phyloP scores from a whole-genome alignment of 2,329 filamentous ascomycete species.

The Didymella glomerata region DNA sequence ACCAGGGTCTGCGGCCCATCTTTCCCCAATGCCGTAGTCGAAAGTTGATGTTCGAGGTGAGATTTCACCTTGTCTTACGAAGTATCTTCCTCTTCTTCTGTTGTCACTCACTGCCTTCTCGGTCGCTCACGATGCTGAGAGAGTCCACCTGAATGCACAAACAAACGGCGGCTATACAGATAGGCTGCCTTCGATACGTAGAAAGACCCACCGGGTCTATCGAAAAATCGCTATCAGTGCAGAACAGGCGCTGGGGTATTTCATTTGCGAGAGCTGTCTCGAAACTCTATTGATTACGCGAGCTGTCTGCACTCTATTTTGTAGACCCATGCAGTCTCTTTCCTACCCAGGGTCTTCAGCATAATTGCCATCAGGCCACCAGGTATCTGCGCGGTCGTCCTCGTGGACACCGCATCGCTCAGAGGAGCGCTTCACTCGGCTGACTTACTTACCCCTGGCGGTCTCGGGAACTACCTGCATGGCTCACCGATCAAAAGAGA shows the following conservation, averaged over 20 bases:
- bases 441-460: conserved; percentile 12
- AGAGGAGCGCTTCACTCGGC: conserved; percentile 10
- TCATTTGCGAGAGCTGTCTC: neutral
- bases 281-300: neutral
- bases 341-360: neutral
- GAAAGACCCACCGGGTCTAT: neutral
- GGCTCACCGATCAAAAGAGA: conserved; percentile 12
- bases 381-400: neutral
- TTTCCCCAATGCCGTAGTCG: neutral
- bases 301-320: neutral
- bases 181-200: neutral
- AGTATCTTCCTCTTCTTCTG: neutral
- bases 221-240: neutral
- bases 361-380: conserved; percentile 7
- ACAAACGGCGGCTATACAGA: neutral
- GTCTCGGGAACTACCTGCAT: conserved; percentile 1
- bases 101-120: neutral
- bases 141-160: neutral
- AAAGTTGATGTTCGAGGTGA: neutral
- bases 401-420: conserved; percentile 4
- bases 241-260: neutral
- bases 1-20: conserved; percentile 3
- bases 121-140: neutral
- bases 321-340: neutral
- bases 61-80: neutral